Base-by-base conservation (phyloP, 106 monocot species). In the Acorus calamus region DNA sequence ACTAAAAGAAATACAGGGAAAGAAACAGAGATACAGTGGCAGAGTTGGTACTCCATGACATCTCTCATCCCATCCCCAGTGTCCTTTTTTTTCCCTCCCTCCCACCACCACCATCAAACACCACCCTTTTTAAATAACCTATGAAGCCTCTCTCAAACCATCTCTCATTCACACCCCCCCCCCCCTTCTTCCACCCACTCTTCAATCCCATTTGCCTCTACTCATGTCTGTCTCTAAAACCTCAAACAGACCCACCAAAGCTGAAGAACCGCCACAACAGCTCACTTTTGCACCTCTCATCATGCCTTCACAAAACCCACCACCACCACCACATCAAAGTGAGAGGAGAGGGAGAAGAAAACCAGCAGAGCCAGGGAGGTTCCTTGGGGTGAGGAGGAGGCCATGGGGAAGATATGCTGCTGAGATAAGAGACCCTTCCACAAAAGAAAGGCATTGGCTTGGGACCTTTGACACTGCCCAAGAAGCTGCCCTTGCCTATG, bases 381-480 rank as follows among this genome's bases (percentile, higher is more conserved):
- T 79, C 65, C 81, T 86, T 5, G 86, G 86, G 7, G 86, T 86
- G 12, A 69, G 86, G 58, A 66, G 86, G 53, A 47, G 86, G 66
- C 85, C 85, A 11, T 85, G 85, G 85, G 85, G 85, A 7, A 77
- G 85, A 45, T 85, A 85, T 59, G 85, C 86, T 13, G 86, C 86
- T 47, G 86, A 86, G 71, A 86, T 86, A 53, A 79, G 86, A 51
- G 82, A 82, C 61, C 86, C 86, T 4, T 67, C 86, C 2, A 86
- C 86, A 5, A 86, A 86, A 44, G 86, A 82, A 43, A 56, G 86
- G 62, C 86, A 86, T 56, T 82, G 86, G 86, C 82, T 86, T 8
- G 86, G 86, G 6, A 86, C 86, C 14, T 86, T 86, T 53, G 86
- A 86, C 67, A 86, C 86, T 4, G 82, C 86, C n/a, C 86, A 86